phyloP scores from a whole-genome alignment of 495 filamentous ascomycete genomes.

The Tuber aestivum region DNA sequence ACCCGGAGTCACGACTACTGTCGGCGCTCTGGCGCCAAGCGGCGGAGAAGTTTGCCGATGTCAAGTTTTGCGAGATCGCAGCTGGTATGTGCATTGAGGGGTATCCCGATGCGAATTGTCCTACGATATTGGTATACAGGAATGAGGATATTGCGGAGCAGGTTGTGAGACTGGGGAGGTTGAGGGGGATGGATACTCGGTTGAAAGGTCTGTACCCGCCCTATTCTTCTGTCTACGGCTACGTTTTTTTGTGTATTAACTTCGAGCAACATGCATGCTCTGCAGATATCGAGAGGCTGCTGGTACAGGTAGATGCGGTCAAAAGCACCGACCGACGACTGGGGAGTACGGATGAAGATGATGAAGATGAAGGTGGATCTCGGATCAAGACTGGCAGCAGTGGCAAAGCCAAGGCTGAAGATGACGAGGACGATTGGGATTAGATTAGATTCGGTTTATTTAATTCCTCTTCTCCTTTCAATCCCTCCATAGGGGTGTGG shows the following conservation, averaged over 20 bases:
- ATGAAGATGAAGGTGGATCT: conserved; percentile 52
- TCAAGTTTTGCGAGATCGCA: conserved; percentile 97
- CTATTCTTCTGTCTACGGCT: not conserved
- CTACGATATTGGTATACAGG: conserved; percentile 86
- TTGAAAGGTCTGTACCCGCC: conserved; percentile 51
- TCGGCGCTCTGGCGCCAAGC: conserved; percentile 81
- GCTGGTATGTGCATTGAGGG: conserved; percentile 92
- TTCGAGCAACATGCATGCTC: not conserved
- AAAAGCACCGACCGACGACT: conserved; percentile 69
- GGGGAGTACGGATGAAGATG: conserved; percentile 56
- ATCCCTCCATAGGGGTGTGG: conserved; percentile 12
- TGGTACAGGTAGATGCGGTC: conserved; percentile 76
- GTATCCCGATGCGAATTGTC: conserved; percentile 90
- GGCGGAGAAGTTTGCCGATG: conserved; percentile 75
- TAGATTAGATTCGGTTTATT: conserved; percentile 44
- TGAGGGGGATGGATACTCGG: conserved; percentile 64
- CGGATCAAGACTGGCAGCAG: conserved; percentile 37
- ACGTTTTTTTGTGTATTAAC: not conserved
- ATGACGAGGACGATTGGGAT: conserved; percentile 71
- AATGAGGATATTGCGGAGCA: conserved; percentile 88
- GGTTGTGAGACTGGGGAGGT: conserved; percentile 73
- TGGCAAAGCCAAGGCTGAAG: conserved; percentile 44
- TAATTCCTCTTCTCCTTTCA: not conserved
- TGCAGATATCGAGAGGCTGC: conserved; percentile 59
- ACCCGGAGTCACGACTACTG: conserved; percentile 74